A percentile compares a stretch with the other conserved stretches of the same genome.
Evolutionary conservation across 2,329 filamentous ascomycete genomes (phyloP).

Genomic region (Aspergillus oerlinghausenensis): DNA sequence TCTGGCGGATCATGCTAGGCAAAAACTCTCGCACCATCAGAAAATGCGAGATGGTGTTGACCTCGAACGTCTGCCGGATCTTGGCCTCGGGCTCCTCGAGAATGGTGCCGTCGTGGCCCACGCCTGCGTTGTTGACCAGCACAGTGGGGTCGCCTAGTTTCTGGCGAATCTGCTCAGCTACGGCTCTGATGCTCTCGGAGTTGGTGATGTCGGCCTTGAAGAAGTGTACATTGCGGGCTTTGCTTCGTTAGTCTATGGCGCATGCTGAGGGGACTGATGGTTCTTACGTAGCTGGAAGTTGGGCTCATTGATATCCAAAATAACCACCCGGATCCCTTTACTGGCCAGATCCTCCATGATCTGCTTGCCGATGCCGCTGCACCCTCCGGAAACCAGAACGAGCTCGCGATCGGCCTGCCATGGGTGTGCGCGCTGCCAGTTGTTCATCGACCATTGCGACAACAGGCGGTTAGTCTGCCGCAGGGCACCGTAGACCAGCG

Average conservation of each 20-base stretch:
- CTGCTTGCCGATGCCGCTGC: constrained; percentile 37
- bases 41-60: constrained; percentile 51
- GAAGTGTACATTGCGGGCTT: constrained; percentile 31
- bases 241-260: background rate
- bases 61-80: constrained; percentile 48
- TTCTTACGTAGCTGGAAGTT: constrained; percentile 24
- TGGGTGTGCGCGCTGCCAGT: constrained; percentile 22
- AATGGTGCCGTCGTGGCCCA: constrained; percentile 45
- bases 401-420: constrained; percentile 28
- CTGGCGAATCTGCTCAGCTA: constrained; percentile 36
- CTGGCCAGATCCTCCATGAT: constrained; percentile 29
- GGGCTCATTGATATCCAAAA: constrained; percentile 36
- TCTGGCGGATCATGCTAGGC: constrained; percentile 46
- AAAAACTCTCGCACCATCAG: constrained; percentile 50
- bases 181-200: constrained; percentile 25
- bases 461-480: constrained; percentile 26
- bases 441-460: constrained; percentile 27
- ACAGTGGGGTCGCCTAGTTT: constrained; percentile 43
- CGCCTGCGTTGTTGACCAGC: constrained; percentile 49
- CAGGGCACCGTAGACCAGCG: constrained; percentile 22
- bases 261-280: background rate
- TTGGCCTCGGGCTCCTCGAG: constrained; percentile 42
- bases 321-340: constrained; percentile 28
- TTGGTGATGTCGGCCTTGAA: constrained; percentile 37
- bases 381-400: constrained; percentile 34